Conservation (phyloP, 2,329 filamentous ascomycete genomes). For the Pseudogymnoascus sp. region DNA sequence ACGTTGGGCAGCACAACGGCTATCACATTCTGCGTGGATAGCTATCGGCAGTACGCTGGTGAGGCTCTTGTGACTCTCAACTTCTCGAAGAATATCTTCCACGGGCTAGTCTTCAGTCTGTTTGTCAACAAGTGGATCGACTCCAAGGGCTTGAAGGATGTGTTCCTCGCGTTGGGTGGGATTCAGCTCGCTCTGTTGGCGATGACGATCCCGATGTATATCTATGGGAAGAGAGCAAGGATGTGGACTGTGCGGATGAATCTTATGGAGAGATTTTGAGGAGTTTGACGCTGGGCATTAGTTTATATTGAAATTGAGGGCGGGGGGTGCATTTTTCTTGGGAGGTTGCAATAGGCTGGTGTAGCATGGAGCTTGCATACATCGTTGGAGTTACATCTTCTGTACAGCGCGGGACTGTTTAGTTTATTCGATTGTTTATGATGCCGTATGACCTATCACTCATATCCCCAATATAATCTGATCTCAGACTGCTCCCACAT, state of each 20-base stretch:
- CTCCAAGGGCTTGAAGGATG: constrained; percentile 62
- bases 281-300: not conserved
- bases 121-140: constrained; percentile 85
- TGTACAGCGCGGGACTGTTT: not conserved
- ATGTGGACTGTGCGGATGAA: constrained; percentile 92
- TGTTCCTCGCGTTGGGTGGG: constrained; percentile 75
- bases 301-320: not conserved
- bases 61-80: constrained; percentile 93
- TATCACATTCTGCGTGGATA: constrained; percentile 92
- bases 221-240: constrained; percentile 67
- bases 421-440: not conserved
- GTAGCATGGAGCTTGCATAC: not conserved
- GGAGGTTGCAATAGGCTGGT: not conserved
- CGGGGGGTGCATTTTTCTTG: not conserved
- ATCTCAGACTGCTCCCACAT: not conserved
- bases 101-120: constrained; percentile 79
- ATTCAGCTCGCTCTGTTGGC: constrained; percentile 74
- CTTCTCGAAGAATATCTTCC: constrained; percentile 88
- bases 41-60: constrained; percentile 85
- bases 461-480: not conserved
- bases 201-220: constrained; percentile 66
- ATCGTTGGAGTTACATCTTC: constrained; percentile 3
- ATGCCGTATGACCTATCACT: not conserved
- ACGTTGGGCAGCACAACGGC: constrained; percentile 81
- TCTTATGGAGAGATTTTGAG: constrained; percentile 69